phyloP scores from a whole-genome alignment of 1,284 basidiomycete species.

The Rhodotorula glutinis region DNA sequence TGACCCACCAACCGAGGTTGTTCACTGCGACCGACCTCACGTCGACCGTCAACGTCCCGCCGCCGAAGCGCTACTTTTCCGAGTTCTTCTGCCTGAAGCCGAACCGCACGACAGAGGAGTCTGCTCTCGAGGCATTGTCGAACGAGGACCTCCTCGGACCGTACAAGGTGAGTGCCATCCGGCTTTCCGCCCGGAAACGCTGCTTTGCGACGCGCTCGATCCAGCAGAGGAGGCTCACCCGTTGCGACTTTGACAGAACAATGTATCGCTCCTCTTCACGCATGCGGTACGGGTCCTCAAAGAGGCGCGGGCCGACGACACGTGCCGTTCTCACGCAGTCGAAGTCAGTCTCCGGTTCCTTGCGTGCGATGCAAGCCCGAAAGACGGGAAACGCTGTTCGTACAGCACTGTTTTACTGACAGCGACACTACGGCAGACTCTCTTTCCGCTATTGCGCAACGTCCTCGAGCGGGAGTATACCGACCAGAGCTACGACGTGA shows the following conservation, averaged over 20 bases:
- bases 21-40: conserved; percentile 2
- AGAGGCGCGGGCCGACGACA: conserved; percentile 25
- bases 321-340: conserved; percentile 31
- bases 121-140: conserved; percentile 15
- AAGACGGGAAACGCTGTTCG: background rate
- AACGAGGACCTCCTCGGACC: conserved; percentile 20
- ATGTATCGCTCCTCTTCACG: conserved; percentile 38
- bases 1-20: conserved; percentile 12
- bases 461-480: conserved; percentile 29
- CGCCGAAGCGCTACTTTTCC: conserved; percentile 25
- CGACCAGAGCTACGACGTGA: conserved; percentile 39
- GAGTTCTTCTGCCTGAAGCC: conserved; percentile 41
- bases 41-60: background rate
- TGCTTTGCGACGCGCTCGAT: too few species aligned
- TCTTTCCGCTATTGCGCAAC: conserved; percentile 32
- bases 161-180: conserved; percentile 18
- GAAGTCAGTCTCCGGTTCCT: conserved; percentile 8
- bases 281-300: conserved; percentile 35
- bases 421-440: conserved; percentile 26
- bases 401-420: background rate
- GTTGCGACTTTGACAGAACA: conserved; percentile 23
- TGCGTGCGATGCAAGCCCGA: background rate
- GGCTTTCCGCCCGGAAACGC: too few species aligned
- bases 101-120: conserved; percentile 2
- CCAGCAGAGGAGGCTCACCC: background rate